phyloP scores from a whole-genome alignment of 1,284 basidiomycete genomes.

The Rhodotorula glutinis region DNA sequence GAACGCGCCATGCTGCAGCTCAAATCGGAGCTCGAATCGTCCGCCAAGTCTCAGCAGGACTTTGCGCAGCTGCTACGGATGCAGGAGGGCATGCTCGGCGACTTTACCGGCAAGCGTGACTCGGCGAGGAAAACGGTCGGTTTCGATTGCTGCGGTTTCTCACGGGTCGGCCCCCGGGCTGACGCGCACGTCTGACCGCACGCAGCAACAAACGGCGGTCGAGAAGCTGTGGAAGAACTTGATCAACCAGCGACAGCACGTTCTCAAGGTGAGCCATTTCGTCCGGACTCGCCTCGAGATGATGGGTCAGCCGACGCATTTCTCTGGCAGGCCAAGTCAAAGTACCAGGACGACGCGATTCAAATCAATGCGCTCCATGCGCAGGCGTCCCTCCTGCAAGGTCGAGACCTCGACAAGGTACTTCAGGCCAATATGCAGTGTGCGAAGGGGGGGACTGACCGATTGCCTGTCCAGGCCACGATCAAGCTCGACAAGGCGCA shows the following conservation, averaged over 20 bases:
- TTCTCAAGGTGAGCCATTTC: conserved; percentile 56
- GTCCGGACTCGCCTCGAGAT: no score
- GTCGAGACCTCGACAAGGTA: conserved; percentile 88
- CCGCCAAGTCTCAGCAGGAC: conserved; percentile 61
- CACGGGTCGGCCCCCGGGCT: no score
- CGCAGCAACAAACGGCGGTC: conserved; percentile 62
- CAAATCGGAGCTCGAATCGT: conserved; percentile 76
- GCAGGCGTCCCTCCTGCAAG: conserved; percentile 87
- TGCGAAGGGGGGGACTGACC: no score
- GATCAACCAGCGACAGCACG: conserved; percentile 75
- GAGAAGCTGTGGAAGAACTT: conserved; percentile 87
- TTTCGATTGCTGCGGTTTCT: no score
- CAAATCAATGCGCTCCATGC: conserved; percentile 95
- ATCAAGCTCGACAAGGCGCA: conserved; percentile 83
- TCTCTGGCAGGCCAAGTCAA: conserved; percentile 64
- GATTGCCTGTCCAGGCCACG: conserved; percentile 34
- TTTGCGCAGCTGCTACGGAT: conserved; percentile 53
- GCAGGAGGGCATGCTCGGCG: conserved; percentile 62
- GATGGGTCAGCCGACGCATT: conserved; percentile 39
- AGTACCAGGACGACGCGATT: conserved; percentile 91
- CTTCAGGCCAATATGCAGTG: no score
- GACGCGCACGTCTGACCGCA: no score
- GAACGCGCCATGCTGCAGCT: conserved; percentile 50
- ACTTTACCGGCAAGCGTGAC: conserved; percentile 65
- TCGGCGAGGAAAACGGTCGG: conserved; percentile 66